phyloP scores from a whole-genome alignment of 768 basidiomycete genomes.

The Auricularia sp. region DNA sequence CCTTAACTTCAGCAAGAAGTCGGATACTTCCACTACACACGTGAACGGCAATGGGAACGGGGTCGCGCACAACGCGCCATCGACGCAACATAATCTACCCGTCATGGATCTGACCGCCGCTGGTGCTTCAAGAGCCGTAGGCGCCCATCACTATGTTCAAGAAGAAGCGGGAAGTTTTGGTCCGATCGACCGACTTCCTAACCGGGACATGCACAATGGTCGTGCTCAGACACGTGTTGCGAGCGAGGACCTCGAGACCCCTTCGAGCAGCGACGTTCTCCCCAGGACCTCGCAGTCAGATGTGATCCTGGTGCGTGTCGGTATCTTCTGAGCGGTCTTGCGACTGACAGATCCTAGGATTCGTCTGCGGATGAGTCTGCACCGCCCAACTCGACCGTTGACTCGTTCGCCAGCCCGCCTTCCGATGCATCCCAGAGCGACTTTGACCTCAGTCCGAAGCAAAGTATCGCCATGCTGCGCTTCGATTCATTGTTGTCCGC shows the following conservation, averaged over 20 bases:
- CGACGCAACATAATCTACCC: neutral
- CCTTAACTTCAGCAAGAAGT: slow-evolving; percentile 19
- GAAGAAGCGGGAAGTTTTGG: neutral
- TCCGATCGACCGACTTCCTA: neutral
- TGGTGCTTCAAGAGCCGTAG: neutral
- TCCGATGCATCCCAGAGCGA: neutral
- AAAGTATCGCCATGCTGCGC: neutral
- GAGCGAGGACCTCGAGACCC: neutral
- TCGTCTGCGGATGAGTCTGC: neutral
- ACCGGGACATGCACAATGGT: slow-evolving; percentile 2
- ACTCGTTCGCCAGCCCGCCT: neutral
- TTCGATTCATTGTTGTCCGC: neutral
- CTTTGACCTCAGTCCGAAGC: neutral
- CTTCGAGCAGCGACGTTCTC: neutral
- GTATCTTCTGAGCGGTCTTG: neutral
- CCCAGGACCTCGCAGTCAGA: slow-evolving; percentile 1
- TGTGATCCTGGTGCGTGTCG: neutral
- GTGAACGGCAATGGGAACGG: neutral
- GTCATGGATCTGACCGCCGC: slow-evolving; percentile 1
- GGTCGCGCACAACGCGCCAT: neutral
- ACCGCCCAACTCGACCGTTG: neutral
- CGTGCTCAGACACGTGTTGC: neutral
- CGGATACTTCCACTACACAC: neutral
- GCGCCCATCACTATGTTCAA: neutral
- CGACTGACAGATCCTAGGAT: neutral